Base-by-base conservation (phyloP, 2,329 filamentous ascomycete species). In the Claviceps lovelessii region DNA sequence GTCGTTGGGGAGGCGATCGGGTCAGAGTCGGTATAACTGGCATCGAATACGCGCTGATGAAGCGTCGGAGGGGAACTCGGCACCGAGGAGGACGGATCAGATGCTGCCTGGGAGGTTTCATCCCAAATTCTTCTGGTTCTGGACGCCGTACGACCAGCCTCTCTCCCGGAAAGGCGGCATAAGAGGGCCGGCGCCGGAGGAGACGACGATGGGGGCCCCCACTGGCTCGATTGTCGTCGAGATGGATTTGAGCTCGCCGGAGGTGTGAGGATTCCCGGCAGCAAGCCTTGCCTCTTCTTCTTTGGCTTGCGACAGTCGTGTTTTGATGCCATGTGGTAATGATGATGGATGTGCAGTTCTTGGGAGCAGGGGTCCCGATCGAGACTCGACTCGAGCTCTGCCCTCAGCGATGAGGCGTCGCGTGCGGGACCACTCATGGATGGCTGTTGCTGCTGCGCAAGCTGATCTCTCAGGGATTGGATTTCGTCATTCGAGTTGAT, bases 401-500 rank as follows among this genome's bases (percentile, higher is more conserved):
- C 81, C 56, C 83, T 78, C 52, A 96, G 71, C 0, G 80, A 85
- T 3, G 76, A 73, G 1, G 72, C 69, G 7, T 68, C 64, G 56
- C 65, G 71, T 19, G 67, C 62, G 54, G 64, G 68, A 28, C 73
- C 68, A 6, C 60, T 62, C 4, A 57, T 37, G 10, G 86, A 62
- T 8, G 88, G 88, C 62, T 93, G 88, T 64, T 95, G 89, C 49
- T 23, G 23, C 23, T 82, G 79, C 57, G 85, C 69, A 31, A 97
- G 74, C 67, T 95, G 88, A 58, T 95, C 88, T 31, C 91, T 79
- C 23, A 98, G 72, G 47, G 79, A 80, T 66, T 95, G 89, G 3
- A 97, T 93, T 70, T 98, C 91, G 62, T 95, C 88, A 64, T 97
- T 95, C 3, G 91, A 95, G 65, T 81, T 90, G 63, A 89, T 79